These are phyloP conservation scores for Zygosaccharomyces pseudorouxii DNA, from an alignment of 805 yeast genomes.

Conservation along the genomic window DNA sequence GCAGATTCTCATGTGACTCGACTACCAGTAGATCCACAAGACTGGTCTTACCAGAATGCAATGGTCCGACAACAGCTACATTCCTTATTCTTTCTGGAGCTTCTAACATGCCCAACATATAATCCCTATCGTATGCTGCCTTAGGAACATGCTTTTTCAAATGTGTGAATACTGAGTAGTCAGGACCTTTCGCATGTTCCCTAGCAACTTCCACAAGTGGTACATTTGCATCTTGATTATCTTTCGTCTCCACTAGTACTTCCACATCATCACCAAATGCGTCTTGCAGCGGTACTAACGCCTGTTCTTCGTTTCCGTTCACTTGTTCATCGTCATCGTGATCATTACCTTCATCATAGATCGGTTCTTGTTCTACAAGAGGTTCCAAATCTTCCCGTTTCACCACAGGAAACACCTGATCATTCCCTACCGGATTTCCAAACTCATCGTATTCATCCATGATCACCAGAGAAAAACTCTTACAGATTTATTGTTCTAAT, in stretches of 20 bases:
- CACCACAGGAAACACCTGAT: neutral
- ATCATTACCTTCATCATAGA: neutral
- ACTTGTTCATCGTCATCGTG: neutral
- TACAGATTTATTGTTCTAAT: neutral
- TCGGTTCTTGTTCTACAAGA: neutral
- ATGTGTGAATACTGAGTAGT: slow-evolving; percentile 18
- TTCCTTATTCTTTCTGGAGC: slow-evolving; percentile 67
- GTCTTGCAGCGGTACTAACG: slow-evolving; percentile 20
- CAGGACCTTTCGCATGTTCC: slow-evolving; percentile 35
- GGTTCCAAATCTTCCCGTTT: slow-evolving; percentile 3
- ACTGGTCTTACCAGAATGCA: slow-evolving; percentile 84
- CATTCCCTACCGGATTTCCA: slow-evolving; percentile 25
- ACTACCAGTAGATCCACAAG: slow-evolving; percentile 62
- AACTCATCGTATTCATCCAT: slow-evolving; percentile 58
- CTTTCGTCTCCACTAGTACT: slow-evolving; percentile 52
- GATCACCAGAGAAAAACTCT: slow-evolving; percentile 43
- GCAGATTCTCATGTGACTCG: slow-evolving; percentile 53
- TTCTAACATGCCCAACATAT: slow-evolving; percentile 46
- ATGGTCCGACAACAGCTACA: slow-evolving; percentile 71
- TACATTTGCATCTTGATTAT: slow-evolving; percentile 47
- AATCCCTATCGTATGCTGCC: slow-evolving; percentile 57
- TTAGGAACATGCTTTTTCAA: slow-evolving; percentile 44
- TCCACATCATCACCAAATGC: slow-evolving; percentile 63
- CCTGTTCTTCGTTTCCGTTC: neutral
- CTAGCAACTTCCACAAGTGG: slow-evolving; percentile 61